Base-by-base conservation (phyloP, 2,329 filamentous ascomycete species). In the Cercospora nicotianae region DNA sequence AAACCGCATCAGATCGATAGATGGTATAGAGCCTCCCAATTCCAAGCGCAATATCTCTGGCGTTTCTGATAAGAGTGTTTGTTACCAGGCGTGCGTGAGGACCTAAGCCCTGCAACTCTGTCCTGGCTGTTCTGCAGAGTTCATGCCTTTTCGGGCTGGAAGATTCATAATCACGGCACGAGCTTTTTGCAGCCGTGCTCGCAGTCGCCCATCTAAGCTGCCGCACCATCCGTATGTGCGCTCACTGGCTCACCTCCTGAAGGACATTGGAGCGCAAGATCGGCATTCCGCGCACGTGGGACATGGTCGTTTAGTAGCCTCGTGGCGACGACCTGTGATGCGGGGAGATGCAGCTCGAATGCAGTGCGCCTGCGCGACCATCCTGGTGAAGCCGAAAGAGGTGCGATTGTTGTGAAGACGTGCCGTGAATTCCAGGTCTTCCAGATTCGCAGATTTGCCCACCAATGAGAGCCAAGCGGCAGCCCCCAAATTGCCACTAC, bases 1-100 rank as follows among this genome's bases (percentile, higher is more conserved):
- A 67, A 18, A 42, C 59, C 13, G 66, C 30, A 13, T 66, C 55
- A 42, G 23, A 60, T 33, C 20, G 48, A 63, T 57, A 57, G 51
- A 48, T 48, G 18, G 42, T 12, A 23, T 48, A 13, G 20, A 48
- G n/a, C 3, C 8, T 48, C 3, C 10, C 10, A 3, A 3, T 23
- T 48, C 10, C 42, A 48, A 4, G 42, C 3, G 42, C 42, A 48
- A 1, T 18, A 12, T 48, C 3, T 20, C 42, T 20, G 42, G 5
- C 18, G 18, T 48, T 20, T 20, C 9, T 20, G 42, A 16, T 18
- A 48, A 20, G 3, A 9, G n/a, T 48, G 9, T 5, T 2, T 48
- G n/a, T 18, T 18, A 4, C 42, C 42, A 10, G 18, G 18, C 42
- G 42, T 20, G 42, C 7, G 18, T 48, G 8, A 48, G 9, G 42